These are phyloP conservation scores for Balansia obtecta DNA, from an alignment of 2,329 filamentous ascomycete genomes.

Conservation along the genomic window DNA sequence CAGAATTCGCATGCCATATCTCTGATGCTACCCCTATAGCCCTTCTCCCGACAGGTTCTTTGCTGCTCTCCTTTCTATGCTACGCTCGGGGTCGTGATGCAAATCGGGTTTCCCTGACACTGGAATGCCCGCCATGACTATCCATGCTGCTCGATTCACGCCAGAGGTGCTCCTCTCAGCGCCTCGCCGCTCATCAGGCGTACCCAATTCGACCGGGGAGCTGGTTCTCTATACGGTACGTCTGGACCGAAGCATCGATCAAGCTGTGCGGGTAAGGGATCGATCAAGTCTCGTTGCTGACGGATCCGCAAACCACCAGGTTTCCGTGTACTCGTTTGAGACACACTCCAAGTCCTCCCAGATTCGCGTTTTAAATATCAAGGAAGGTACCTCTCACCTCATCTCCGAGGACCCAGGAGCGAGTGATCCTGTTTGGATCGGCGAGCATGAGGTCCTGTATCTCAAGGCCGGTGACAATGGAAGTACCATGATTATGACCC, in stretches of 20 bases:
- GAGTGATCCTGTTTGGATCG: constrained; percentile 66
- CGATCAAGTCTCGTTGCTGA: not conserved
- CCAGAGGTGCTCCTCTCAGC: constrained; percentile 67
- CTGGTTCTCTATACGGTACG: constrained; percentile 51
- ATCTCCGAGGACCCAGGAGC: constrained; percentile 53
- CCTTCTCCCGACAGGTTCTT: no score
- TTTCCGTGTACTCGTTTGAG: constrained; percentile 70
- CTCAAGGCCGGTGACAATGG: constrained; percentile 38
- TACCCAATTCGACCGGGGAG: constrained; percentile 56
- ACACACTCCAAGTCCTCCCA: constrained; percentile 56
- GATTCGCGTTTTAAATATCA: constrained; percentile 58
- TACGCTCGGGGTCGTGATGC: not conserved
- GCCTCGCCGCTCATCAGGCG: constrained; percentile 56
- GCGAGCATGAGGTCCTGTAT: constrained; percentile 47
- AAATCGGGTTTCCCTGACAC: not conserved
- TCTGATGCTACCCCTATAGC: not conserved
- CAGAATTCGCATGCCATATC: not conserved
- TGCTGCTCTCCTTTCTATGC: not conserved
- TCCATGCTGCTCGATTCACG: constrained; percentile 58
- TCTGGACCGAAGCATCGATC: not conserved
- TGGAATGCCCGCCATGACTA: constrained; percentile 42
- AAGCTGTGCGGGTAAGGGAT: no score
- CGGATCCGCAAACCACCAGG: constrained; percentile 18
- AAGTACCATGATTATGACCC: constrained; percentile 32
- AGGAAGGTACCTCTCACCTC: constrained; percentile 49